Base-by-base conservation (phyloP, 768 basidiomycete species). In the Trametopsis cervina region DNA sequence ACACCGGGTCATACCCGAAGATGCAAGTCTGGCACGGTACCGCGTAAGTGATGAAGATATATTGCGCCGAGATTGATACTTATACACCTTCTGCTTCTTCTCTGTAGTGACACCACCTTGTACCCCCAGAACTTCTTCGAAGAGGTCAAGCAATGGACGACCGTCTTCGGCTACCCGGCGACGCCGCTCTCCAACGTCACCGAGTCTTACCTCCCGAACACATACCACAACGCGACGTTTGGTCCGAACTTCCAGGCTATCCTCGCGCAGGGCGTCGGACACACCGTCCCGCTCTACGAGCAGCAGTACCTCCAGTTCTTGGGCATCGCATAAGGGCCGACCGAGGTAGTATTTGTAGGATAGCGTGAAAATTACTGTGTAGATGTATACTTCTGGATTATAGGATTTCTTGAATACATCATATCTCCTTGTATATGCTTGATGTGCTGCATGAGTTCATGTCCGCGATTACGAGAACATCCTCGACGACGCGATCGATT, bases 21-120 rank as follows among this genome's bases (percentile, higher is more conserved):
- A 65, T 80, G 55, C 74, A 75, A 57, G 63, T 76, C 42, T 78
- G 75, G 73, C 76, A 78, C 61, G 77, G 77, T 47, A 78, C 77
- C 1, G 59, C 57, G 61, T 66, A 57, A 22, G 63, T 54, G 4
- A n/a, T n/a, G n/a, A n/a, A n/a, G n/a, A n/a, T n/a, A n/a, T n/a
- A n/a, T n/a, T n/a, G n/a, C n/a, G n/a, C n/a, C n/a, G n/a, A n/a
- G n/a, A n/a, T n/a, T n/a, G n/a, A n/a, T n/a, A n/a, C n/a, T n/a
- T n/a, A n/a, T n/a, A n/a, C n/a, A n/a, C n/a, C n/a, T n/a, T n/a
- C n/a, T n/a, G n/a, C n/a, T n/a, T n/a, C n/a, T n/a, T n/a, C 15
- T 17, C 23, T n/a, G n/a, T 44, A 75, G 73, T 36, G 78, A 80
- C 54, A 71, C 70, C 12, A 75, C 73, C 2, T 67, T 80, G 43